Base-by-base conservation (phyloP, 1,139 yeast species). In the Saccharomyces hybrid region DNA sequence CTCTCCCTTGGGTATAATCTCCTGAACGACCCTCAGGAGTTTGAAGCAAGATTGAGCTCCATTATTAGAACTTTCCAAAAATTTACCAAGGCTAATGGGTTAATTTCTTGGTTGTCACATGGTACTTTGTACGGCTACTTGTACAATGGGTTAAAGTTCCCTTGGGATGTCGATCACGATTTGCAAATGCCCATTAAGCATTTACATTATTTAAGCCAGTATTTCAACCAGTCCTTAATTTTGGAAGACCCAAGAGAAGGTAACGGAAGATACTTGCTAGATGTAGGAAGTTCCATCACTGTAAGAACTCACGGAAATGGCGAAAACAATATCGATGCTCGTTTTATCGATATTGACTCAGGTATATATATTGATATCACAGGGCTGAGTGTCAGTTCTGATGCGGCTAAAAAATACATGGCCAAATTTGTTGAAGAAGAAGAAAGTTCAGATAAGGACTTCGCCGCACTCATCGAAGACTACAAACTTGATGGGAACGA, bases 321-420 rank as follows among this genome's bases (percentile, higher is more conserved):
- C 20, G 59, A 63, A 25, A 88, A 88, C 67, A 82, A 85, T 57
- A 88, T 88, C 57, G 96, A 88, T 72, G 96, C 93, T 0, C 76
- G 96, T 55, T 85, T 87, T 63, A 80, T 88, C 55, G 95, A 88
- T 67, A 74, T 83, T 6, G 86, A 84, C 58, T 79, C 87, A 11
- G 96, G 96, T 0, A 68, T 84, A 53, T 88, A 84, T 65, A 79
- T 88, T 54, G 96, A 88, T 69, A 78, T 82, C 31, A 82, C 85
- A 1, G 85, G 80, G 0, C 66, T 82, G 50, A 76, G 82, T 23
- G 71, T 68, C 4, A 61, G 68, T 16, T 57, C 65, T n/a, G 62
- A 59, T 11, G 53, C 57, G 4, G 29, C 50, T 44, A 50, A 34
- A 27, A 7, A 55, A 31, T 11, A 56, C 25, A 42, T 60, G 48